phyloP scores from a whole-genome alignment of 2,329 filamentous ascomycete genomes.

The Ophiostoma novo-ulmi region DNA sequence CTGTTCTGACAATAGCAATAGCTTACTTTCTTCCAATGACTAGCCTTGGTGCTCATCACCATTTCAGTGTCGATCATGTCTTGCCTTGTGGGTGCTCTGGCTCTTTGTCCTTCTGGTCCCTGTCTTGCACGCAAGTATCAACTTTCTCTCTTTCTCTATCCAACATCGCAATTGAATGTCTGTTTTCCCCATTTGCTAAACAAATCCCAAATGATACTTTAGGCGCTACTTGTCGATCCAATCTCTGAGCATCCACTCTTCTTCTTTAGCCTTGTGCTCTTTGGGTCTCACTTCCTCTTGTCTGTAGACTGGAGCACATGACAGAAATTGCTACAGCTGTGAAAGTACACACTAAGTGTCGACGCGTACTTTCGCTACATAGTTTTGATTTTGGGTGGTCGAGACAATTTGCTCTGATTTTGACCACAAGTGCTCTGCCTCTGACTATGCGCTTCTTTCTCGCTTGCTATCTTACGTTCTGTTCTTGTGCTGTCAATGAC shows the following conservation, averaged over 20 bases:
- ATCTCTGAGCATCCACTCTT: conserved; percentile 1
- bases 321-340: conserved; percentile 8
- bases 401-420: not conserved
- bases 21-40: not conserved
- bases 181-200: not conserved
- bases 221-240: conserved; percentile 14
- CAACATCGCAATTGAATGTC: not conserved
- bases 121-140: too few relatives aligned
- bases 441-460: not conserved
- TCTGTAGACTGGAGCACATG: not conserved
- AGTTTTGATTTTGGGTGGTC: not conserved
- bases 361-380: conserved; percentile 6
- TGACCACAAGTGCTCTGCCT: not conserved
- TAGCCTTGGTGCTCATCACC: not conserved
- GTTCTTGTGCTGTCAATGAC: not conserved
- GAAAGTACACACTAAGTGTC: not conserved
- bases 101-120: too few relatives aligned
- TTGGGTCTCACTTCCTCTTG: not conserved
- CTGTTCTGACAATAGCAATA: conserved; percentile 1
- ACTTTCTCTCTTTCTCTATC: too few relatives aligned
- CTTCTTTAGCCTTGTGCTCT: not conserved
- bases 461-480: not conserved
- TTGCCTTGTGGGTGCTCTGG: not conserved
- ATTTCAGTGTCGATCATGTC: not conserved
- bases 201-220: not conserved